These are phyloP conservation scores for Colletotrichum aenigma DNA, from an alignment of 2,329 filamentous ascomycete species.

Conservation along the genomic window DNA sequence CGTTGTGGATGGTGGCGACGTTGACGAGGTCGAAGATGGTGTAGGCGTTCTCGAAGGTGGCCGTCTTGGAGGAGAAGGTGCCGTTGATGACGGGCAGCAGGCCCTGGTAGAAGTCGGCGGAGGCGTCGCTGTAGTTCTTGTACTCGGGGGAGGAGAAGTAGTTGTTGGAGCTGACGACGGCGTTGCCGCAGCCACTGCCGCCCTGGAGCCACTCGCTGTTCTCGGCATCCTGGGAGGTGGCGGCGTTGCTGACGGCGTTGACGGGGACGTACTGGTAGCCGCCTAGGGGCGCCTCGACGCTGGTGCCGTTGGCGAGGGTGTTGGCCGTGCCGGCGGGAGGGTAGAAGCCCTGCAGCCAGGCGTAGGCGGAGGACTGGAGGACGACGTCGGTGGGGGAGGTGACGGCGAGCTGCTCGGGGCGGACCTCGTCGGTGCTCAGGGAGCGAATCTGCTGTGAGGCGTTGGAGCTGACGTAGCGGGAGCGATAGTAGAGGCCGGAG, in stretches of 20 bases:
- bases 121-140: constrained; percentile 45
- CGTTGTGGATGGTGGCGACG: constrained; percentile 65
- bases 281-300: constrained; percentile 69
- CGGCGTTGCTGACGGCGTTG: constrained; percentile 59
- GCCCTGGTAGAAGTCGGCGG: constrained; percentile 63
- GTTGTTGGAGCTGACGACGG: constrained; percentile 57
- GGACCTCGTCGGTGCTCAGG: constrained; percentile 70
- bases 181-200: constrained; percentile 59
- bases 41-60: constrained; percentile 65
- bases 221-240: constrained; percentile 60
- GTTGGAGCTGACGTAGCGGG: constrained; percentile 71
- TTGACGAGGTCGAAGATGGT: constrained; percentile 67
- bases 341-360: constrained; percentile 86
- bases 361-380: constrained; percentile 78
- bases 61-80: constrained; percentile 49
- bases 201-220: constrained; percentile 64
- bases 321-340: constrained; percentile 71
- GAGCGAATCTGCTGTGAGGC: constrained; percentile 66
- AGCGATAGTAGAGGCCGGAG: constrained; percentile 77
- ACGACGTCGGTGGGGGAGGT: constrained; percentile 77
- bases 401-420: constrained; percentile 72
- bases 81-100: constrained; percentile 60
- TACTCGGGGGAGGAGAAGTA: constrained; percentile 57
- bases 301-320: constrained; percentile 73
- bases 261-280: constrained; percentile 89